Percentiles rank a stretch among this genome's conserved stretches.
Conservation (phyloP, 805 yeast species). For the Saccharomycopsis schoenii region DNA sequence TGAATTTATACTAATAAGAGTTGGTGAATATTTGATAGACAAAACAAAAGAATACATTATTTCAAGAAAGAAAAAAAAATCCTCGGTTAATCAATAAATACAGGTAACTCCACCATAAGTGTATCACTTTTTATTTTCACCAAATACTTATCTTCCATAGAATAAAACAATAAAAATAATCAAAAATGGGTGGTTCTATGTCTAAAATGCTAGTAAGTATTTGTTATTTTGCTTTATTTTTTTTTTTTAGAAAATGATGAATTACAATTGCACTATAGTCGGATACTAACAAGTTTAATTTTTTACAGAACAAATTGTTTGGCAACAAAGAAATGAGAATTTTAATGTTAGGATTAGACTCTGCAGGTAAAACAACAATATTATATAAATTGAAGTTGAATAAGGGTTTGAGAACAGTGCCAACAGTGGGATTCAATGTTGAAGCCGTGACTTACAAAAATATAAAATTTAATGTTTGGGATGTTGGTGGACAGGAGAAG, state of each 20-base stretch:
- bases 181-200: constrained; percentile 25
- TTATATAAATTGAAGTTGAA: constrained; percentile 75
- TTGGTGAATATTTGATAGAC: not conserved
- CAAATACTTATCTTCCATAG: not conserved
- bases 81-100: not conserved
- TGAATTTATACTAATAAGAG: not conserved
- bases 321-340: constrained; percentile 51
- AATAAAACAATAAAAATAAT: not conserved
- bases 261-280: too few species aligned
- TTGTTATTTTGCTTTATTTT: not conserved
- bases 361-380: constrained; percentile 88
- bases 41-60: not conserved
- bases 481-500: constrained; percentile 93
- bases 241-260: too few species aligned
- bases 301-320: constrained; percentile 34
- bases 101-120: not conserved
- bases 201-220: constrained; percentile 25
- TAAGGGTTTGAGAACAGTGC: constrained; percentile 69
- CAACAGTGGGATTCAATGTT: constrained; percentile 90
- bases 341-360: constrained; percentile 85
- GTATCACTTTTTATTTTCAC: not conserved
- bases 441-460: constrained; percentile 78
- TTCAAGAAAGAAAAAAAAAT: not conserved
- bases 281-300: not conserved
- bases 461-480: constrained; percentile 84